Conservation (phyloP, 2,329 filamentous ascomycete genomes). For the Penicillium sclerotigenum region DNA sequence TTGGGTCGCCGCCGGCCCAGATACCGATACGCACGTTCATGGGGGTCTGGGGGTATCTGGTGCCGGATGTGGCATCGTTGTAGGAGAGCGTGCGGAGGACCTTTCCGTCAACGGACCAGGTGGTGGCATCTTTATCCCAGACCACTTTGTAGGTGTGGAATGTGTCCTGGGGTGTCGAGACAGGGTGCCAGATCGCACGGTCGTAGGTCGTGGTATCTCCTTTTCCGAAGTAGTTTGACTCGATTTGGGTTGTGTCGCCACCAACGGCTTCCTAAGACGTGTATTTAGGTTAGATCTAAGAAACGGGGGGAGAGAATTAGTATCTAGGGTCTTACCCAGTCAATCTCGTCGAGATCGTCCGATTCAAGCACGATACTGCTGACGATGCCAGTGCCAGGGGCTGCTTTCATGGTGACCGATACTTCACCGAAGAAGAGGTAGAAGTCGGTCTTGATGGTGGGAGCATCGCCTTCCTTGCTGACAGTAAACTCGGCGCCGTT, state of each 20-base stretch:
- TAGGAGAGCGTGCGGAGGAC: not conserved
- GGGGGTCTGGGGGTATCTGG: not conserved
- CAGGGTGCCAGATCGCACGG: not conserved
- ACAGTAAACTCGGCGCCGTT: not conserved
- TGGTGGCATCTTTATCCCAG: not conserved
- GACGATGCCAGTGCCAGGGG: slow-evolving; percentile 87
- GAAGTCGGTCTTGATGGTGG: slow-evolving; percentile 58
- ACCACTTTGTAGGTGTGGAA: not conserved
- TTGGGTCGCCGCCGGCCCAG: not conserved
- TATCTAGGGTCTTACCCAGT: not conserved
- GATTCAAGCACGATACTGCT: slow-evolving; percentile 88
- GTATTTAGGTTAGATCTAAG: not conserved
- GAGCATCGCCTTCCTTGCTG: not conserved
- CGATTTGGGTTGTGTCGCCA: not conserved
- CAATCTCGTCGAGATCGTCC: slow-evolving; percentile 66
- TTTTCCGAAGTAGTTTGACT: not conserved
- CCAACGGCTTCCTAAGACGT: not conserved
- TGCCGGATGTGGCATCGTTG: not conserved
- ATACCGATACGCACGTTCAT: not conserved
- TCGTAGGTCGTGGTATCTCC: not conserved
- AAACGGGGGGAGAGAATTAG: not conserved
- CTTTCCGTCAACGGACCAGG: not conserved
- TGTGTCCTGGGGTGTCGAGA: not conserved
- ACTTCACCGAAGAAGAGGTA: slow-evolving; percentile 98
- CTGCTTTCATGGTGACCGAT: slow-evolving; percentile 78